Evolutionary conservation across 2,329 filamentous ascomycete species (phyloP), one percentile per base, ranked within the genome.

Genomic region (Xylaria sp.): DNA sequence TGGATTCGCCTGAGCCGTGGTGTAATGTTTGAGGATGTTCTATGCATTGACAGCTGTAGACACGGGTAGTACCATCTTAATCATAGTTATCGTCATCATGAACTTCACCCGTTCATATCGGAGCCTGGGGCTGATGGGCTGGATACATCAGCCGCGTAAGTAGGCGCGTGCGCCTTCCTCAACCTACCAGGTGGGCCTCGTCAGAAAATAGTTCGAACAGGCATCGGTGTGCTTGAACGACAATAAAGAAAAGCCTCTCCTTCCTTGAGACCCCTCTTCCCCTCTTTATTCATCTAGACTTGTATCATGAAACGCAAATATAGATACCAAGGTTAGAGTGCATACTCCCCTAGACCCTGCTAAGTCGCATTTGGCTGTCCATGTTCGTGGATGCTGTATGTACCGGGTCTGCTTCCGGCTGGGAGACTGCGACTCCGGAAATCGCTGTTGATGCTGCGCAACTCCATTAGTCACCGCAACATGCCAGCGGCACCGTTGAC

Each of bases 381-480:
- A 25, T 12, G 49, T 33, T 19, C 49, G 33, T 51, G 49, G 47
- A 38, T 35, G 37, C 49, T 15, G 19, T 28, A 51, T 23, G 49
- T 25, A 51, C 49, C 49, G 49, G 49, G 17, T n/a, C 23, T 28
- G 19, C 33, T 51, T 51, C 49, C 49, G 49, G 49, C 8, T 51
- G 49, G 49, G 21, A 51, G 33, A 51, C 33, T 23, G 9, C 28
- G 28, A 19, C 45, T 33, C 47, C 17, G 17, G 47, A 17, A 50
- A 23, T 31, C 21, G 37, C 3, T 21, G n/a, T 43, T 14, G 19
- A 45, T 1, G 23, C 45, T 31, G 25, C 45, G 25, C 31, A 31
- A 47, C 45, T 25, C 19, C 19, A 45, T 33, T 17, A 11, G 47
- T 50, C 31, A 50, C 31, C 31, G 21, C 31, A 5, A 2, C 9